A percentile compares a stretch with the other conserved stretches of the same genome.
phyloP scores from a whole-genome alignment of 2,329 filamentous ascomycete species.

The Coccinonectria pachysandricola region DNA sequence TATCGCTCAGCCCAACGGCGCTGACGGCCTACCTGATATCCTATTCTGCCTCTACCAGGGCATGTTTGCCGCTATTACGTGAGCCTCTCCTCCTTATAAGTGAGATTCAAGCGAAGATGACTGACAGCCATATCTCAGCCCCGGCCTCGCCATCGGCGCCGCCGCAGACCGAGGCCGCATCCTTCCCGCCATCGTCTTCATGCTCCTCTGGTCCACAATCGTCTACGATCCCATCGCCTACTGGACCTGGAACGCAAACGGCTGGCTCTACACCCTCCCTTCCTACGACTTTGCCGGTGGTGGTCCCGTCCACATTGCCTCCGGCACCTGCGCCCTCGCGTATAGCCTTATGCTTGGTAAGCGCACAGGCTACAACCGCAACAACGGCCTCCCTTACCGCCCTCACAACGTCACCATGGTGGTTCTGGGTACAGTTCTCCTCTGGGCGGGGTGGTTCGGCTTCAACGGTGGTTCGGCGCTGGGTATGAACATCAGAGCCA shows the following conservation, averaged over 20 bases:
- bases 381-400: constrained; percentile 53
- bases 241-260: constrained; percentile 68
- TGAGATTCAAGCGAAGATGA: neutral
- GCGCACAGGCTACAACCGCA: constrained; percentile 50
- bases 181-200: constrained; percentile 52
- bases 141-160: constrained; percentile 48
- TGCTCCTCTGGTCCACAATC: constrained; percentile 61
- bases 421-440: constrained; percentile 60
- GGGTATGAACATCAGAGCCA: constrained; percentile 70
- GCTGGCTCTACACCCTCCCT: constrained; percentile 60
- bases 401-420: constrained; percentile 68
- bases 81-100: constrained; percentile 26
- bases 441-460: constrained; percentile 95
- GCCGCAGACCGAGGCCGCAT: constrained; percentile 52
- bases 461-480: constrained; percentile 87
- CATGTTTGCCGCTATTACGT: constrained; percentile 87
- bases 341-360: constrained; percentile 66
- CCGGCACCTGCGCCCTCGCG: constrained; percentile 60
- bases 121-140: constrained; percentile 25
- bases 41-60: constrained; percentile 79
- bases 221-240: constrained; percentile 67
- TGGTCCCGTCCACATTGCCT: constrained; percentile 65
- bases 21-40: constrained; percentile 63
- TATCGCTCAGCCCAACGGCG: constrained; percentile 64
- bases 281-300: constrained; percentile 67